Evolutionary conservation across 1,139 yeast genomes (phyloP).

Genomic region (Nakaseomyces glabratus): DNA sequence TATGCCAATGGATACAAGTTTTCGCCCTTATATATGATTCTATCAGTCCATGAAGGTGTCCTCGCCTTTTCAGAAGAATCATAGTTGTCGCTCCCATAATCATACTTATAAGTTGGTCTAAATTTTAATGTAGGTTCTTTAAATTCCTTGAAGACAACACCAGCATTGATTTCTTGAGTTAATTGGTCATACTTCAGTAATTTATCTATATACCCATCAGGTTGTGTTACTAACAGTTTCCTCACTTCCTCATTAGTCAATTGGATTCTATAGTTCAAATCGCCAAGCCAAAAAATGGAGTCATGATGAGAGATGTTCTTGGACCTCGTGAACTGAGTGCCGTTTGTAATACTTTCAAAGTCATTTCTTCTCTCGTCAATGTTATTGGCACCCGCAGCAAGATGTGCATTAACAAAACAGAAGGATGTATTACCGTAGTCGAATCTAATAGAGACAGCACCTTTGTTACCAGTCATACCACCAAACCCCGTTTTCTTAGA

Average conservation of each 20-base stretch:
- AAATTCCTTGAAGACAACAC: slow-evolving; percentile 65
- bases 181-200: slow-evolving; percentile 72
- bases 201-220: slow-evolving; percentile 40
- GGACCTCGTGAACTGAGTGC: slow-evolving; percentile 41
- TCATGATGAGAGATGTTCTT: slow-evolving; percentile 62
- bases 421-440: slow-evolving; percentile 66
- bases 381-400: slow-evolving; percentile 82
- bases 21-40: slow-evolving; percentile 61
- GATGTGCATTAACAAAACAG: slow-evolving; percentile 78
- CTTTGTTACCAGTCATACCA: slow-evolving; percentile 93
- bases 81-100: slow-evolving; percentile 65
- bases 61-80: slow-evolving; percentile 88
- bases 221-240: slow-evolving; percentile 32
- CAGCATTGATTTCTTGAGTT: slow-evolving; percentile 56
- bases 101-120: slow-evolving; percentile 88
- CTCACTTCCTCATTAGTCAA: slow-evolving; percentile 65
- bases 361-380: slow-evolving; percentile 79
- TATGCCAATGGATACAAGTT: slow-evolving; percentile 48
- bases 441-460: slow-evolving; percentile 82
- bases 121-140: slow-evolving; percentile 69
- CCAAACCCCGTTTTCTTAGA: slow-evolving; percentile 90
- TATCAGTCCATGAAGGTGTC: slow-evolving; percentile 96
- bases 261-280: slow-evolving; percentile 76
- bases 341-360: slow-evolving; percentile 49
- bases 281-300: slow-evolving; percentile 84